Evolutionary conservation across 495 filamentous ascomycete genomes (phyloP), one percentile per base, ranked within the genome.

Genomic region (Hyphodiscus hymeniophilus): DNA sequence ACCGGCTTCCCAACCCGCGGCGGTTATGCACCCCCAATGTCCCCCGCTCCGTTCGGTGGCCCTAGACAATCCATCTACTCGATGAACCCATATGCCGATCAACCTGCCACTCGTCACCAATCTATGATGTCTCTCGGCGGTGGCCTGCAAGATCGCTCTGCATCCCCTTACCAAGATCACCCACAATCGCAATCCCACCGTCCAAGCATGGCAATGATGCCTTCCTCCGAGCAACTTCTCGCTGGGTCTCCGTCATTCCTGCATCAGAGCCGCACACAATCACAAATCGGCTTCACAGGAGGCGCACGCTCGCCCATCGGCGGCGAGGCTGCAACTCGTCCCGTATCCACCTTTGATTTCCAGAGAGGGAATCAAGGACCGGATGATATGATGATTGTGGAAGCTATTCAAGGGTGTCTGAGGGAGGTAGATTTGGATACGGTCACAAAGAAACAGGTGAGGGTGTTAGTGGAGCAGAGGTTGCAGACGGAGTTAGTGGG

Each of bases 391-490:
- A 67, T 66, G 48, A 96, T 98, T 47, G 70, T 85, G 34, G 87
- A 94, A 44, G 84, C 85, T 10, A 87, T 97, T 50, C 84, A 87
- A 55, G 64, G 69, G 41, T 89, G 88, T 59, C 69, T 98, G 50
- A 67, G 75, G n/a, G 91, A 95, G 59, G 89, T 95, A 2, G 89
- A 98, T 66, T 67, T 98, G 17, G 92, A 98, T 63, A 90, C 74
- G 13, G 88, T 98, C 26, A 98, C 92, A 15, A 98, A 98, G 80
- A 98, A 97, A 69, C 92, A 97, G 73, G 86, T 92, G 46, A 76
- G 87, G 41, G 89, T 85, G 11, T 73, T 96, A 40, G 89, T 94
- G 21, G 92, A 98, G 69, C 88, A 94, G 65, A 75, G 89, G 57
- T 67, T 98, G 42, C 89, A 95, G 68, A 90, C 86, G 10, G 84